Base-by-base conservation (phyloP, 805 yeast species). In the Sugiyamaella valdiviana region DNA sequence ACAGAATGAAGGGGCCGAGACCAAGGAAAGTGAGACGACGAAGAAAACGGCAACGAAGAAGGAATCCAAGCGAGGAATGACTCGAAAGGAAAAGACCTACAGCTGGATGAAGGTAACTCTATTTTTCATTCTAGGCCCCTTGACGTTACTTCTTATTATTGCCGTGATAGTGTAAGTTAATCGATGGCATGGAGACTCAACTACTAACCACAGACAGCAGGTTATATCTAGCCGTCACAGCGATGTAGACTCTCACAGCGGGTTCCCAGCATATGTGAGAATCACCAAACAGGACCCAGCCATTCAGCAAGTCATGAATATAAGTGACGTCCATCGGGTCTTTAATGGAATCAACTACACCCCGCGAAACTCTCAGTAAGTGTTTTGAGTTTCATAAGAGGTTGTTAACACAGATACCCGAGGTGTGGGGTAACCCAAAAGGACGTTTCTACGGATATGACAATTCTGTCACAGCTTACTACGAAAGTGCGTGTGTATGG, bases 301-400 rank as follows among this genome's bases (percentile, higher is more conserved):
- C 9, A 26, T 76, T 0, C 49, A 59, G 19, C 48, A 56, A 0
- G 52, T 75, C n/a, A 67, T 76, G 76, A 60, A 58, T 7, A 59
- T 68, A 20, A 53, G 60, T 12, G 43, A 56, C n/a, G 55, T 71
- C 26, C 56, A 57, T 7, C 65, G 68, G 42, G 67, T 70, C 1
- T 78, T 82, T 52, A 69, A 75, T 53, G 87, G 88, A 0, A 51
- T 83, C 17, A 76, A 77, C 17, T 83, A 83, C 60, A 73, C 84
- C 2, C 88, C 88, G 0, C 62, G 64, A 49, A 67, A 71, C 42
- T 78, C 76, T 1, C 70, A 71, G 32, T 26, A n/a, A n/a, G n/a
- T n/a, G n/a, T n/a, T n/a, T n/a, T n/a, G 29, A 26, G 32, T 3
- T 26, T 4, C 3, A 7, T n/a, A 26, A 7, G 14, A 26, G 32